Conservation (phyloP, 306 rosid genomes). For the Styphnolobium japonicum region DNA sequence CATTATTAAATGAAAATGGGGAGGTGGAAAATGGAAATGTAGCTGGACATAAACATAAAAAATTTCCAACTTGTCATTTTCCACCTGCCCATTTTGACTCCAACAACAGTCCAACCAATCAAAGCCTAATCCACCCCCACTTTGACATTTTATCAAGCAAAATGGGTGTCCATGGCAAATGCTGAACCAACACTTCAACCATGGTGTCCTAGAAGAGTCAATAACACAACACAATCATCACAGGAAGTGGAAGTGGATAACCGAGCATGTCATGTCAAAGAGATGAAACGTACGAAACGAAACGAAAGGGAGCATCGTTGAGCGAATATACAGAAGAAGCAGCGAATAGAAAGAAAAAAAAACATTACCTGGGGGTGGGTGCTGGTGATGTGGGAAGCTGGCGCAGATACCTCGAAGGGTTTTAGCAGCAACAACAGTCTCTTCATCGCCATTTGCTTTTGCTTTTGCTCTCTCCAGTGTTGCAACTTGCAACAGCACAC, state of each 20-base stretch:
- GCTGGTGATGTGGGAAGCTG: constrained; percentile 48
- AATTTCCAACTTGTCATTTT: not conserved
- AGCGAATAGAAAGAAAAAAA: constrained; percentile 5
- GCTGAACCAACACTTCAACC: not conserved
- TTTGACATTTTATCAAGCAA: constrained; percentile 49
- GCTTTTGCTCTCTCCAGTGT: not conserved
- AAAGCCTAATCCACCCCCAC: not conserved
- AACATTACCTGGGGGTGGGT: constrained; percentile 56
- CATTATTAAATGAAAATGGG: not conserved
- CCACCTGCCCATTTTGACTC: not conserved
- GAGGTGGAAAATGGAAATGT: not conserved
- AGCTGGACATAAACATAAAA: not conserved
- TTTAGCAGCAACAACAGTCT: constrained; percentile 59
- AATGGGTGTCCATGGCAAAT: constrained; percentile 29
- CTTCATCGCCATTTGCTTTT: constrained; percentile 48
- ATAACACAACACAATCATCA: not conserved
- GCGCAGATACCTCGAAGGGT: constrained; percentile 46
- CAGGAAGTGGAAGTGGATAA: not conserved
- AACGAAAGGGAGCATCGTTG: not conserved
- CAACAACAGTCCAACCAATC: not conserved
- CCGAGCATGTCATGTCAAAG: not conserved
- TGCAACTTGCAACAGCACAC: not conserved
- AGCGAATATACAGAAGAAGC: not conserved
- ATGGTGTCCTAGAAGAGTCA: not conserved
- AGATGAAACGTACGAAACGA: not conserved